Evolutionary conservation across 352 stramenopile species (phyloP), one percentile per base, ranked within the genome.

Genomic region (Stramenopiles sp.): DNA sequence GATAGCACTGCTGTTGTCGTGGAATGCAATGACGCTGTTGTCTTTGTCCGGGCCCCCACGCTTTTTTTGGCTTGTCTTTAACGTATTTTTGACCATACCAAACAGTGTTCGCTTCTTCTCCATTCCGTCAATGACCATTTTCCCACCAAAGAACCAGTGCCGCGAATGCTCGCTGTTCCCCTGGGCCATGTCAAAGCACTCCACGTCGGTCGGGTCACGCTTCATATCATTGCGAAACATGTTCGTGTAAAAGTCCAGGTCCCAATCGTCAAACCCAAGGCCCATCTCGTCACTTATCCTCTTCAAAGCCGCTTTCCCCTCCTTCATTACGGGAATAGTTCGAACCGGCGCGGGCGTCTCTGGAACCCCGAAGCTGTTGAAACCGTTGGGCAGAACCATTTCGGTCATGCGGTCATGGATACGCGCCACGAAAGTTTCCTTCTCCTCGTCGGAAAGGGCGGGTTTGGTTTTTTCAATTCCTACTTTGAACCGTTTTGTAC

Each of bases 81-180:
- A 82, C 49, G 95, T 98, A 30, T 84, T 87, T 83, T 98, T 98
- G 81, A 99, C 94, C 89, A 99, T 95, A 84, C 98, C 82, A 81
- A 98, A 98, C 3, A 99, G 87, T 6, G 94, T 98, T 75, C 97
- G 81, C 0, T 86, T 80, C 86, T 97, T 97, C 82, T 96, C 90
- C 74, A 92, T 81, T 35, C 92, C 93, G 80, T 99, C 93, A 31
- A 99, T 91, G 3, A 98, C 88, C 83, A 99, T 97, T 80, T 98
- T 97, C 73, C 94, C 96, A 49, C 90, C 89, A 79, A 99, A 98
- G 83, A 99, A 98, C 94, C 95, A 99, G 80, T 99, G 96, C 68
- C 96, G 90, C 68, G 92, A 98, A 85, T 99, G 96, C 82, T 99
- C 96, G 73, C 92, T 97, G 86, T 99, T 99, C 75, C 83, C 92